These are phyloP conservation scores for Fusarium decemcellulare DNA, from an alignment of 2,329 filamentous ascomycete species.

Conservation along the genomic window DNA sequence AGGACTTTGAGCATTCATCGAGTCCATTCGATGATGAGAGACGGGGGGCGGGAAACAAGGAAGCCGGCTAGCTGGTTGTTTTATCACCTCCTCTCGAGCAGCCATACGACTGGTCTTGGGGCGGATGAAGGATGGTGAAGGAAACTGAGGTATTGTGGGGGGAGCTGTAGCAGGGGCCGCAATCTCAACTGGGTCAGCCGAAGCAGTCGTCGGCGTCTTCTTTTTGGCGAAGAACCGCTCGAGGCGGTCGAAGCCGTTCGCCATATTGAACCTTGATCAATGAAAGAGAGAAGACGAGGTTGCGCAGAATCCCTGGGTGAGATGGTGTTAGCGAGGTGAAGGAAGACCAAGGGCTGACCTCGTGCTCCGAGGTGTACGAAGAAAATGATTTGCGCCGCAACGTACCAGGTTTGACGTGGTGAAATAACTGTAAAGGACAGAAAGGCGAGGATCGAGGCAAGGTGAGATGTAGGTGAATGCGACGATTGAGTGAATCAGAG, in stretches of 20 bases:
- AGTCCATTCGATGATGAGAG: slow-evolving; percentile 37
- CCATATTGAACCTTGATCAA: slow-evolving; percentile 56
- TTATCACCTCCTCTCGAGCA: slow-evolving; percentile 65
- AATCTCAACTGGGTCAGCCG: slow-evolving; percentile 44
- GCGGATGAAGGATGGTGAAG: slow-evolving; percentile 68
- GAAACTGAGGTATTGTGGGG: slow-evolving; percentile 58
- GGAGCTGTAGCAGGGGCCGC: slow-evolving; percentile 37
- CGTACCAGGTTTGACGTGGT: slow-evolving; percentile 35
- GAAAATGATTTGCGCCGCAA: slow-evolving; percentile 22
- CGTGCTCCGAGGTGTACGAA: slow-evolving; percentile 26
- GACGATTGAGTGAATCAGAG: slow-evolving; percentile 39
- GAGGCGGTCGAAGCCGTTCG: slow-evolving; percentile 63
- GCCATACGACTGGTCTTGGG: slow-evolving; percentile 69
- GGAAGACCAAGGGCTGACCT: slow-evolving; percentile 13
- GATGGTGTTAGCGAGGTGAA: slow-evolving; percentile 42
- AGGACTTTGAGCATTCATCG: slow-evolving; percentile 24
- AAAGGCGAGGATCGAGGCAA: slow-evolving; percentile 23
- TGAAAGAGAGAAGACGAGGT: slow-evolving; percentile 33
- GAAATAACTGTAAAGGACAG: slow-evolving; percentile 12
- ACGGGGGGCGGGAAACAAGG: slow-evolving; percentile 45
- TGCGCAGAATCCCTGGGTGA: slow-evolving; percentile 41
- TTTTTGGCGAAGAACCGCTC: slow-evolving; percentile 67
- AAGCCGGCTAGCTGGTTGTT: slow-evolving; percentile 48
- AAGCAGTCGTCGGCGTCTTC: slow-evolving; percentile 47
- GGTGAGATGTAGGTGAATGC: slow-evolving; percentile 24